Evolutionary conservation across 2,329 filamentous ascomycete species (phyloP), one percentile per base, ranked within the genome.

Genomic region (Ophiostoma sp.): DNA sequence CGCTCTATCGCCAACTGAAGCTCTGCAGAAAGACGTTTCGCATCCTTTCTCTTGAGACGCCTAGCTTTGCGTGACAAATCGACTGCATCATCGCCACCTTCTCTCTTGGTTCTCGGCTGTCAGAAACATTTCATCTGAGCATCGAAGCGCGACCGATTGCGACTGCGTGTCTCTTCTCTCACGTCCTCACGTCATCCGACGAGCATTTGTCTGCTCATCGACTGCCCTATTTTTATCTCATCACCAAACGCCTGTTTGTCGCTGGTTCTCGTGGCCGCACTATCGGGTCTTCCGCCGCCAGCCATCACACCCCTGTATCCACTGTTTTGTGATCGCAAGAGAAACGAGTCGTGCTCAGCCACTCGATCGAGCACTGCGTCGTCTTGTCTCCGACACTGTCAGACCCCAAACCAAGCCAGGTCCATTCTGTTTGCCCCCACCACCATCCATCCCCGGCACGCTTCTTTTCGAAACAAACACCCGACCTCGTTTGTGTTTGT

Each of bases 321-420:
- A 63, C 58, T 58, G 52, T 58, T 58, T 36, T 38, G 14, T 16
- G 58, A 7, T 62, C 38, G 14, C 36, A 36, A 41, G 38, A 41
- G 14, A 63, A 70, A 64, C 60, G 36, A 69, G 49, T 52, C 40
- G 69, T 58, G 65, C 71, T 68, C 69, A 69, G 69, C 71, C 71
- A 72, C 27, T 66, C 63, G 38, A 45, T 27, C 41, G 14, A 42
- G 45, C 67, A 62, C 66, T 14, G 52, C 11, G 36, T 49, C 38
- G 49, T 55, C 27, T 55, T 55, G n/a, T 55, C 49, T 55, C 11
- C 27, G 27, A 58, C 55, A 36, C 49, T 41, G 62, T 27, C 27
- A 27, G 27, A 27, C 27, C 27, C 27, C 27, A 27, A 27, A 27
- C 27, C 27, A 27, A 27, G 27, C 27, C 27, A 27, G 27, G 2